Percentiles rank a stretch among this genome's conserved stretches.
phyloP scores from a whole-genome alignment of 2,329 filamentous ascomycete species.

The Penicillium brevicompactum region DNA sequence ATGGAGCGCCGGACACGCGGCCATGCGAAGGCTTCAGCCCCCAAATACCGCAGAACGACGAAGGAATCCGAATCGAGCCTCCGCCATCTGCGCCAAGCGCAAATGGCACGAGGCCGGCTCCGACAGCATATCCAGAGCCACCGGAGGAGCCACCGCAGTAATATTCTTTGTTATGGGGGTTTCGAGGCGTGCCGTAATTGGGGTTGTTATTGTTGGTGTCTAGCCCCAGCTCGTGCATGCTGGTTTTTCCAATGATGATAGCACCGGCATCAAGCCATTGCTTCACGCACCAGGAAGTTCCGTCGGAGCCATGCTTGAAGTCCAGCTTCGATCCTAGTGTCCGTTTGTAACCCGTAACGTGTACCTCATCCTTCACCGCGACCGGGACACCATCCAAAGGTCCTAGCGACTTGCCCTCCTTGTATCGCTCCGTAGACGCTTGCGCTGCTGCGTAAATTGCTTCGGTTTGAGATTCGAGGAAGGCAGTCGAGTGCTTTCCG shows the following conservation, averaged over 20 bases:
- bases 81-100: conserved; percentile 75
- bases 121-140: conserved; percentile 71
- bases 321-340: conserved; percentile 67
- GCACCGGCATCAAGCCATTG: conserved; percentile 75
- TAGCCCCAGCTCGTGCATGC: conserved; percentile 79
- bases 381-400: conserved; percentile 81
- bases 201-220: conserved; percentile 85
- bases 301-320: conserved; percentile 51
- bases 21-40: conserved; percentile 79
- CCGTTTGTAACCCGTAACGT: conserved; percentile 69
- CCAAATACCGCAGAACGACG: conserved; percentile 76
- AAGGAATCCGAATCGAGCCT: conserved; percentile 73
- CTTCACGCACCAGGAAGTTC: conserved; percentile 70
- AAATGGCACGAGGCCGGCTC: conserved; percentile 70
- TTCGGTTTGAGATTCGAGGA: conserved; percentile 67
- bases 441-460: conserved; percentile 67
- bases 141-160: conserved; percentile 82
- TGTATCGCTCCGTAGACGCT: conserved; percentile 73
- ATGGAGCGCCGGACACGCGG: conserved; percentile 64
- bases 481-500: conserved; percentile 70
- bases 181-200: conserved; percentile 71
- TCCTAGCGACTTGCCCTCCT: conserved; percentile 64
- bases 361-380: conserved; percentile 79
- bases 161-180: conserved; percentile 75
- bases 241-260: conserved; percentile 73